These are phyloP conservation scores for Beauveria caledonica DNA, from an alignment of 2,329 filamentous ascomycete genomes.

Conservation along the genomic window DNA sequence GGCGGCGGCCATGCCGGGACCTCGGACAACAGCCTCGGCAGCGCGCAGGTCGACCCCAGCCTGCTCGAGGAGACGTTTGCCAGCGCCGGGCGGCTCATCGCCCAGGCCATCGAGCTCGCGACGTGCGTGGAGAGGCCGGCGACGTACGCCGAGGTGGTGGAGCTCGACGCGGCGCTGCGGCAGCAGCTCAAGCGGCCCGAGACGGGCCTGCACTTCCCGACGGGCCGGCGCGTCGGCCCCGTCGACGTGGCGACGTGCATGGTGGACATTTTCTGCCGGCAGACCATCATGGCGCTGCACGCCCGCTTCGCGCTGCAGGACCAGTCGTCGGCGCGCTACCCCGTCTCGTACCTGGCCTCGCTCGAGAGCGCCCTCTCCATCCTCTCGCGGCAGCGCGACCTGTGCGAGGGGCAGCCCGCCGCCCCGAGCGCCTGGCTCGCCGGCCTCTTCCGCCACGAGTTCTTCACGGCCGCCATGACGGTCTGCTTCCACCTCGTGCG, in stretches of 20 bases:
- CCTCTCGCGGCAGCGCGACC: constrained; percentile 8
- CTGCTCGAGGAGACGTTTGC: constrained; percentile 5
- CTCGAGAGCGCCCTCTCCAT: constrained; percentile 11
- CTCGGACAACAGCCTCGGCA: not conserved
- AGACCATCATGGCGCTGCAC: constrained; percentile 11
- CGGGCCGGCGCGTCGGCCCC: not conserved
- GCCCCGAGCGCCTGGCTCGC: constrained; percentile 7
- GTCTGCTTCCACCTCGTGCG: constrained; percentile 12
- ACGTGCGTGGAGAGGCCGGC: not conserved
- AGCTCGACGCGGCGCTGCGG: constrained; percentile 8
- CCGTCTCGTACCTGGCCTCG: constrained; percentile 11
- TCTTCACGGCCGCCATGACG: constrained; percentile 13
- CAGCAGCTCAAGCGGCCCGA: constrained; percentile 4
- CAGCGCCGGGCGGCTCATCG: not conserved
- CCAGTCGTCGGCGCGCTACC: constrained; percentile 1
- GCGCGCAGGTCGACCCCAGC: not conserved
- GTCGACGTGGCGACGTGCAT: constrained; percentile 9
- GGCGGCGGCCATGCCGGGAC: not conserved
- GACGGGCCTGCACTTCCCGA: constrained; percentile 5
- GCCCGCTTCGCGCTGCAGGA: constrained; percentile 7
- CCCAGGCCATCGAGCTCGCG: constrained; percentile 2
- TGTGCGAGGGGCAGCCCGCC: constrained; percentile 4
- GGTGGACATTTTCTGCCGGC: constrained; percentile 11
- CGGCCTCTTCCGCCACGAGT: constrained; percentile 12
- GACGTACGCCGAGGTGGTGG: constrained; percentile 4